phyloP scores from a whole-genome alignment of 208 protist species.

The Tritrichomonas foetus region DNA sequence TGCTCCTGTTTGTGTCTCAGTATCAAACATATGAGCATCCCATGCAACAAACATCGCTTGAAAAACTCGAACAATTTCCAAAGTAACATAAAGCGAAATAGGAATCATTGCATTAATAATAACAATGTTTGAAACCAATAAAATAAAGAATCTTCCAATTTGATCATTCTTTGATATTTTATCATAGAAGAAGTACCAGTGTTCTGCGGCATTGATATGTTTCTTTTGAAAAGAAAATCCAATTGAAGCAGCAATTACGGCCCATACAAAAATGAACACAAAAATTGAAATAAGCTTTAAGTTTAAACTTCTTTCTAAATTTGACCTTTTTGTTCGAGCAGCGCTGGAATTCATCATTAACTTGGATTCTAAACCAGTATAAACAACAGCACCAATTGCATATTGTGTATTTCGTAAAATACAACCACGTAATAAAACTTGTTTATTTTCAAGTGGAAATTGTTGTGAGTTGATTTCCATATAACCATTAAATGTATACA shows the following conservation, averaged over 20 bases:
- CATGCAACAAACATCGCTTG: constrained; percentile 49
- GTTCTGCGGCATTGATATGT: background rate
- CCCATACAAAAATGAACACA: constrained; percentile 51
- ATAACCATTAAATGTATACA: background rate
- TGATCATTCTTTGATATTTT: constrained; percentile 45
- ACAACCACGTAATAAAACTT: constrained; percentile 50
- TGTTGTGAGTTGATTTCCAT: background rate
- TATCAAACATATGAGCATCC: constrained; percentile 47
- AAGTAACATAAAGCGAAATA: constrained; percentile 66
- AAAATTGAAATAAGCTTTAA: constrained; percentile 56
- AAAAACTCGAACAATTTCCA: constrained; percentile 64
- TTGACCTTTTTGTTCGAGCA: constrained; percentile 48
- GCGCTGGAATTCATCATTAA: constrained; percentile 55
- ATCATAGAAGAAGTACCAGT: constrained; percentile 42
- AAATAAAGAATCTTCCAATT: background rate
- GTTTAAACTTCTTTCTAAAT: constrained; percentile 57
- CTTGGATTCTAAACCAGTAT: constrained; percentile 63
- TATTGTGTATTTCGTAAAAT: constrained; percentile 56
- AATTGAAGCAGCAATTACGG: constrained; percentile 49
- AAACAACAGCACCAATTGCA: constrained; percentile 56
- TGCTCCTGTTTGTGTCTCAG: background rate
- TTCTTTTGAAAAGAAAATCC: constrained; percentile 43
- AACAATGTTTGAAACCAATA: constrained; percentile 51
- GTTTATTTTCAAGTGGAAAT: constrained; percentile 16
- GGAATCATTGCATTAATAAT: constrained; percentile 63